Conservation (phyloP, 2,329 filamentous ascomycete species). For the Monosporascus sp. region DNA sequence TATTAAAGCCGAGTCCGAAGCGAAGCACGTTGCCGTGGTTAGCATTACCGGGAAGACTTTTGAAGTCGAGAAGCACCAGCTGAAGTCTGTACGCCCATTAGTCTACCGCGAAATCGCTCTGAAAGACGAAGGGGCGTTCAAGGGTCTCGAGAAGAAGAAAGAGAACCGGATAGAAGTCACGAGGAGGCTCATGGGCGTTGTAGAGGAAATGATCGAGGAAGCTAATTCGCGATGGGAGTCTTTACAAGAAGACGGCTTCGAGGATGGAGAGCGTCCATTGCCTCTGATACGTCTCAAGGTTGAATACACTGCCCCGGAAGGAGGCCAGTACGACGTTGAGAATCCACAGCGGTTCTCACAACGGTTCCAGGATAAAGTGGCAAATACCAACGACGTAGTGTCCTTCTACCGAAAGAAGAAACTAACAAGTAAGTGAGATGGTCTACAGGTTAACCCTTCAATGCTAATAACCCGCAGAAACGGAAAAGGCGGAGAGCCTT, state of each 20-base stretch:
- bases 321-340: slow-evolving; percentile 81
- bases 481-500: slow-evolving; percentile 48
- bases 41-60: slow-evolving; percentile 81
- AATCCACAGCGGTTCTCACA: slow-evolving; percentile 97
- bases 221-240: slow-evolving; percentile 77
- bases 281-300: slow-evolving; percentile 87
- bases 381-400: slow-evolving; percentile 90
- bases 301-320: slow-evolving; percentile 80
- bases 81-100: slow-evolving; percentile 89
- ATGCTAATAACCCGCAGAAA: slow-evolving; percentile 15
- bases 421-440: slow-evolving; percentile 36
- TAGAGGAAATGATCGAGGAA: slow-evolving; percentile 82
- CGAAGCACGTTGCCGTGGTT: slow-evolving; percentile 85
- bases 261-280: slow-evolving; percentile 60
- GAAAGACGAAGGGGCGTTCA: slow-evolving; percentile 69
- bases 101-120: slow-evolving; percentile 79
- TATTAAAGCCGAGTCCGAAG: slow-evolving; percentile 79
- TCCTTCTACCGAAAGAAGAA: slow-evolving; percentile 89
- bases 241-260: slow-evolving; percentile 61
- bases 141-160: slow-evolving; percentile 70
- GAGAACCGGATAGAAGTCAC: slow-evolving; percentile 82
- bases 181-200: slow-evolving; percentile 66
- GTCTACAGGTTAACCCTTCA: not conserved
- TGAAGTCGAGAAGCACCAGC: slow-evolving; percentile 69
- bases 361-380: slow-evolving; percentile 82